Evolutionary conservation across 2,329 filamentous ascomycete species (phyloP), one percentile per base, ranked within the genome.

Genomic region (Curvularia spicifera): DNA sequence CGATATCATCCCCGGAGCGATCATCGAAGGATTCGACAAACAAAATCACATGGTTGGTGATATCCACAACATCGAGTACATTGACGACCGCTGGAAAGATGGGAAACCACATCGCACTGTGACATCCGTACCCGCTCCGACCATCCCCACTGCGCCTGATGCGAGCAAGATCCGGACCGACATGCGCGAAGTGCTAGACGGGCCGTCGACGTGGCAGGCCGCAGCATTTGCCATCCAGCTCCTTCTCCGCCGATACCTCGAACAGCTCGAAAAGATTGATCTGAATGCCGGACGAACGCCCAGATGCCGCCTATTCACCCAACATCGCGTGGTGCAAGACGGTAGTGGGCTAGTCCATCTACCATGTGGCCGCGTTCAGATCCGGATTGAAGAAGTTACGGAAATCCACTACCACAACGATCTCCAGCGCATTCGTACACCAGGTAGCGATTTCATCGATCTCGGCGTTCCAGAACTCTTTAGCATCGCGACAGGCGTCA

Each of bases 51-150:
- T 66, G 53, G 51, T 51, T 5, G 61, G 64, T 12, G 40, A 51
- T 2, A 66, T 63, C 12, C 60, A 52, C 15, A 49, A 63, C 9
- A 57, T 66, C 18, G 63, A 66, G 20, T 66, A 64, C 24, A 64
- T 66, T 22, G 60, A 63, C 20, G 64, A 66, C 31, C 57, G 61
- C 7, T 65, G 61, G 61, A 65, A 60, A 26, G 24, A 65, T 39
- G 59, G 61, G 20, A 56, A 52, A 35, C 61, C 63, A 10, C 58
- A 63, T 53, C 58, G 63, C 26, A 60, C 59, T 8, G 59, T 66
- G 4, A 64, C 61, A 15, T 55, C 51, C 28, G 55, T 66, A 15
- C 53, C 53, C 5, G 47, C 61, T 5, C 61, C 63, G 0, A 51
- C 42, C 10, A 51, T 59, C 4, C 58, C 59, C 9, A 22, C 42